phyloP scores from a whole-genome alignment of 805 yeast genomes.

The Maudiozyma barnettii region DNA sequence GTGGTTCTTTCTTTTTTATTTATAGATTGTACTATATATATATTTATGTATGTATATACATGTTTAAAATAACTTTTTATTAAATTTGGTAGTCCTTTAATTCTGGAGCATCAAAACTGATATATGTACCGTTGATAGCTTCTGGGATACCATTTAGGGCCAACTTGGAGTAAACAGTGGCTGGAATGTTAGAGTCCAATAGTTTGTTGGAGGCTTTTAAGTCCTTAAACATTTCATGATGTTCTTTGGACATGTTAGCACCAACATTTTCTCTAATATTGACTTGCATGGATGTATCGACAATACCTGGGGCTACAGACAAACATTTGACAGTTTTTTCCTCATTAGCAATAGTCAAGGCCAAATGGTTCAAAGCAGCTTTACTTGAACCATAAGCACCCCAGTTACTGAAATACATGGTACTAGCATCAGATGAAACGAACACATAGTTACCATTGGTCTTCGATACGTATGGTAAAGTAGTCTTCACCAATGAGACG shows the following conservation, averaged over 20 bases:
- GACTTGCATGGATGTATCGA: constrained; percentile 79
- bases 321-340: constrained; percentile 45
- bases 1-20: too few species aligned
- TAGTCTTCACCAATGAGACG: constrained; percentile 44
- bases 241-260: constrained; percentile 48
- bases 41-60: not conserved
- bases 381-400: constrained; percentile 85
- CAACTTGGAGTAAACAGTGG: constrained; percentile 54
- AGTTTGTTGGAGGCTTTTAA: constrained; percentile 50
- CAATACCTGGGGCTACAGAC: constrained; percentile 89
- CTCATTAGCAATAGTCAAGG: constrained; percentile 57
- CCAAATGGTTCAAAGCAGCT: constrained; percentile 79
- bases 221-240: constrained; percentile 51
- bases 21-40: not conserved
- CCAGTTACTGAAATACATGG: constrained; percentile 46
- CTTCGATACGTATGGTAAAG: constrained; percentile 49
- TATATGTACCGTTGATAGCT: constrained; percentile 55
- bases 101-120: constrained; percentile 45
- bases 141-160: constrained; percentile 50
- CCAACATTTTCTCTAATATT: constrained; percentile 58
- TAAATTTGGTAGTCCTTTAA: constrained; percentile 10
- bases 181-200: constrained; percentile 65
- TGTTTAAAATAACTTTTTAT: not conserved
- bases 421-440: constrained; percentile 84
- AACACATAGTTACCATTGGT: constrained; percentile 53